Percentiles rank a stretch among this genome's conserved stretches.
Evolutionary conservation across 2,329 filamentous ascomycete genomes (phyloP).

Genomic region (Penicillium sp.): DNA sequence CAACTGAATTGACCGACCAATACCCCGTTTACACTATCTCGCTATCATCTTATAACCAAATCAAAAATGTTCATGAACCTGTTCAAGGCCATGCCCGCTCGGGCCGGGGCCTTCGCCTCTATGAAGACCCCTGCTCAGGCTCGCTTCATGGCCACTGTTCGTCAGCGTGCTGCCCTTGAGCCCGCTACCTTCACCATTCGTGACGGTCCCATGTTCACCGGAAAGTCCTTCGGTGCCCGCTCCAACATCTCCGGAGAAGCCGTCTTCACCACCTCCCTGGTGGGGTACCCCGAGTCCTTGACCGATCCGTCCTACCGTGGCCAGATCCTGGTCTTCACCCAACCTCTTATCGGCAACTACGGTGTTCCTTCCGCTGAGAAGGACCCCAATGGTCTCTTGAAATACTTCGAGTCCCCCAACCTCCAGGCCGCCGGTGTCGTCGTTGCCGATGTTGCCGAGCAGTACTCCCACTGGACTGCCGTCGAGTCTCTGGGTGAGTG

Average conservation of each 20-base stretch:
- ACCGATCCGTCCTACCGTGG: constrained; percentile 67
- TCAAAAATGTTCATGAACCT: constrained; percentile 55
- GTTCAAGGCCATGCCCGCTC: constrained; percentile 51
- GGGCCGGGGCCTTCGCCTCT: constrained; percentile 46
- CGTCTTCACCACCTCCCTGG: constrained; percentile 96
- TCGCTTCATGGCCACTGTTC: constrained; percentile 62
- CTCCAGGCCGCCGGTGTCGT: constrained; percentile 96
- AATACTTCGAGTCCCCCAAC: constrained; percentile 97
- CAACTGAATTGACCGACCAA: constrained; percentile 40
- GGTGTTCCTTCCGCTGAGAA: constrained; percentile 84
- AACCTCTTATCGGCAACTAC: constrained; percentile 97
- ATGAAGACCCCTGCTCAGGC: constrained; percentile 37
- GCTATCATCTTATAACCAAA: constrained; percentile 2
- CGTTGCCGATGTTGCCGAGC: constrained; percentile 86
- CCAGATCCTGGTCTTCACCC: constrained; percentile 97
- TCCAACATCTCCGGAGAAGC: constrained; percentile 96
- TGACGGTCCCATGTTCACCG: constrained; percentile 93
- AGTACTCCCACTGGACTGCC: constrained; percentile 98
- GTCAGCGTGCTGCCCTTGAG: constrained; percentile 68
- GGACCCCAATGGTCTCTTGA: constrained; percentile 85
- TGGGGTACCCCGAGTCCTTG: constrained; percentile 92
- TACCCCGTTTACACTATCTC: constrained; percentile 16
- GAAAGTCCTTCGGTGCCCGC: constrained; percentile 94
- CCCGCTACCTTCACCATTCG: constrained; percentile 93
- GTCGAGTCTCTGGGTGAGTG: constrained; percentile 90